Conservation (phyloP, 139 green algal species). For the Yamagishiella unicocca region DNA sequence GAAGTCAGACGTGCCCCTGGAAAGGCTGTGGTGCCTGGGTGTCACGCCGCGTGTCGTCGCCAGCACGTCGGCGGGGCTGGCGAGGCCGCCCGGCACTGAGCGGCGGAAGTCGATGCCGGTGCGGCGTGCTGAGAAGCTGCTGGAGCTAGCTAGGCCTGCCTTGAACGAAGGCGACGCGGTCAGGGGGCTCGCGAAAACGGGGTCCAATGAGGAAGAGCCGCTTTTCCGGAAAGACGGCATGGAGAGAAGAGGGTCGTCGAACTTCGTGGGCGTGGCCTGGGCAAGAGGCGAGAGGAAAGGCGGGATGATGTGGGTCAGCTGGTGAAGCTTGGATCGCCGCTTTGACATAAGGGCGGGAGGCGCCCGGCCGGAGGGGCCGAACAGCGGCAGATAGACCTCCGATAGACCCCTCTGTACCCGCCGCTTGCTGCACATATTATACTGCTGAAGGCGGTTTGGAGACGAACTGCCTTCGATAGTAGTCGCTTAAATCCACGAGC, state of each 20-base stretch:
- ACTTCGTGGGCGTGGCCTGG: background rate
- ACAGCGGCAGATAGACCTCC: too few species aligned
- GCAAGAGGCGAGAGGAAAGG: background rate
- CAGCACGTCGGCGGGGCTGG: background rate
- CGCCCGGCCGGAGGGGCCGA: background rate
- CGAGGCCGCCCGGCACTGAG: background rate
- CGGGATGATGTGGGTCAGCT: background rate
- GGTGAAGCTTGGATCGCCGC: background rate
- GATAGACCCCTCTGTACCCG: too few species aligned
- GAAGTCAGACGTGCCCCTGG: background rate
- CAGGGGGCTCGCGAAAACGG: background rate
- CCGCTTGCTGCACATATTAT: too few species aligned
- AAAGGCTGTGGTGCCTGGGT: background rate
- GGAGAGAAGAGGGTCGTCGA: constrained; percentile 9
- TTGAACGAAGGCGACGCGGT: background rate
- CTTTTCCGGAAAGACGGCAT: constrained; percentile 23
- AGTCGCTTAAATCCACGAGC: too few species aligned
- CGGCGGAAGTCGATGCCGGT: constrained; percentile 12
- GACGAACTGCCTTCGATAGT: too few species aligned
- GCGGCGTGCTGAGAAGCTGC: constrained; percentile 29
- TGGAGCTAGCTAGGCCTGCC: background rate
- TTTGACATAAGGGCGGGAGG: background rate
- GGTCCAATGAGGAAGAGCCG: background rate
- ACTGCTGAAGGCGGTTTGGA: too few species aligned
- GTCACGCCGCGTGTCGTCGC: background rate